These are phyloP conservation scores for Rhodotorula sp. DNA, from an alignment of 1,284 basidiomycete species.

Conservation along the genomic window DNA sequence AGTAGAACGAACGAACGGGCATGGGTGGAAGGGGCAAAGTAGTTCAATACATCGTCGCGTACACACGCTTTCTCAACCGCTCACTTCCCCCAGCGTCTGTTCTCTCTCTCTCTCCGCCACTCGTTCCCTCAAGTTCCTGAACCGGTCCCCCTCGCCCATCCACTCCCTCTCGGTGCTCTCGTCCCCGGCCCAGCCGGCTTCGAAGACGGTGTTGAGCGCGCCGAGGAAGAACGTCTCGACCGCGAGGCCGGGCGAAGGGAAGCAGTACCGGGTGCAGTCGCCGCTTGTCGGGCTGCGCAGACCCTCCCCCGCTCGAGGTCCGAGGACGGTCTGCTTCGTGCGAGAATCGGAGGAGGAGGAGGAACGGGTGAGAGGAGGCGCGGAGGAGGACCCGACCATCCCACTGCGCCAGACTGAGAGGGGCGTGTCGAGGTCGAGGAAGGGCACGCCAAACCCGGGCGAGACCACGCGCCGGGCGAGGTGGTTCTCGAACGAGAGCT, in stretches of 20 bases:
- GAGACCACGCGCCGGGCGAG: conserved; percentile 32
- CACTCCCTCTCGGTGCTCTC: conserved; percentile 16
- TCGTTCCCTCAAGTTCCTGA: conserved; percentile 22
- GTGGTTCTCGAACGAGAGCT: conserved; percentile 44
- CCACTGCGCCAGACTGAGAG: conserved; percentile 43
- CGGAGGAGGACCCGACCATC: conserved; percentile 38
- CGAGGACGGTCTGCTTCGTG: not conserved
- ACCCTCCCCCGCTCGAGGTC: not conserved
- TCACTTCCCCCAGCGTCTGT: not conserved
- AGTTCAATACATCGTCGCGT: no score
- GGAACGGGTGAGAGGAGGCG: not conserved
- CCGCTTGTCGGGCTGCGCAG: conserved; percentile 26
- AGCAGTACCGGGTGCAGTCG: conserved; percentile 44
- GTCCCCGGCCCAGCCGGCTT: conserved; percentile 16
- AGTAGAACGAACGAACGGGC: no score
- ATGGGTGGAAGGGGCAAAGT: no score
- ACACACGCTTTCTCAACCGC: not conserved
- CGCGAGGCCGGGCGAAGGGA: conserved; percentile 42
- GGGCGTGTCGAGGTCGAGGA: conserved; percentile 44
- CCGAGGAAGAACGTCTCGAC: conserved; percentile 44
- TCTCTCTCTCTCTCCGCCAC: conserved; percentile 3
- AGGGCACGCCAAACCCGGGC: conserved; percentile 41
- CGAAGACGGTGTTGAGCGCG: conserved; percentile 30
- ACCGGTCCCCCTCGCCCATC: conserved; percentile 23
- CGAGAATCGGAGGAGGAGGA: not conserved